A percentile compares a stretch with the other conserved stretches of the same genome.
Evolutionary conservation across 805 yeast genomes (phyloP).

Genomic region (Lipomyces mesembrius): DNA sequence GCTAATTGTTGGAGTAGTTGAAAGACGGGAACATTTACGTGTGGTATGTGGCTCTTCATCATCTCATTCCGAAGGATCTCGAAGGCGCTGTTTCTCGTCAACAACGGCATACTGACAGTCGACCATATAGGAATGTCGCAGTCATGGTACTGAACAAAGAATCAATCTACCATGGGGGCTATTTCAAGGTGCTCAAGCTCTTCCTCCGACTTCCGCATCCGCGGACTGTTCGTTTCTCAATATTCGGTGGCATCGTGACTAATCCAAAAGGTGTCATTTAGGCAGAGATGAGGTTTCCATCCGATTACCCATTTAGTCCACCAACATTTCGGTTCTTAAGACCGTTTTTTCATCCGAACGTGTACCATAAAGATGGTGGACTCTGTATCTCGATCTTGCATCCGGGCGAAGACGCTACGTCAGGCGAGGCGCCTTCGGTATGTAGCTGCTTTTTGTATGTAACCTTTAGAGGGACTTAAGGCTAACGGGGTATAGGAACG

Average conservation of each 20-base stretch:
- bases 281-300: conserved; percentile 92
- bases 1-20: conserved; percentile 43
- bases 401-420: conserved; percentile 85
- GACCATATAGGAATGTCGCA: conserved; percentile 69
- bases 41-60: conserved; percentile 45
- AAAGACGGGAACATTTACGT: conserved; percentile 65
- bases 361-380: conserved; percentile 82
- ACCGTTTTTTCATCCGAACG: conserved; percentile 92
- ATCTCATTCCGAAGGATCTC: not conserved
- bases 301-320: conserved; percentile 89
- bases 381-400: conserved; percentile 92
- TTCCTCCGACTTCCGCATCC: no score
- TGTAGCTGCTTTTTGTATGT: conserved; percentile 11
- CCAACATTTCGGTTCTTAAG: conserved; percentile 93
- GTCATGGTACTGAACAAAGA: conserved; percentile 90
- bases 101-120: not conserved
- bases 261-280: conserved; percentile 17
- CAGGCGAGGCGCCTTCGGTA: conserved; percentile 52
- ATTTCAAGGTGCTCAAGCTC: conserved; percentile 57
- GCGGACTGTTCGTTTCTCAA: not conserved
- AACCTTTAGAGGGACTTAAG: not conserved
- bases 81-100: conserved; percentile 8
- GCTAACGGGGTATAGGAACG: conserved; percentile 30
- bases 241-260: not conserved
- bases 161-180: conserved; percentile 92